Evolutionary conservation across 306 rosid species (phyloP).

Genomic region (Cercis canadensis): DNA sequence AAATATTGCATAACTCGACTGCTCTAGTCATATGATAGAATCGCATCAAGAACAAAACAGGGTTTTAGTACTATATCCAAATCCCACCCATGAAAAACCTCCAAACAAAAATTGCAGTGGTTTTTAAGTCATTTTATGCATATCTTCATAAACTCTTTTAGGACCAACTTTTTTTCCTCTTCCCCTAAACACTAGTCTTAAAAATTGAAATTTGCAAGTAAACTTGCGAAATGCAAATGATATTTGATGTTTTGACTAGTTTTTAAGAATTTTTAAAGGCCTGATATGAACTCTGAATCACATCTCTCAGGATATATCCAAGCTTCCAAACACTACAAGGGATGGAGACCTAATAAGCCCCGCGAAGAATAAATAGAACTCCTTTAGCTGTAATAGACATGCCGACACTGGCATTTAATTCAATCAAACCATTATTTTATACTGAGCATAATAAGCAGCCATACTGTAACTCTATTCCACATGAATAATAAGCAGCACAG

Average conservation of each 20-base stretch:
- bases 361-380: neutral
- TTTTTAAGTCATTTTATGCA: slow-evolving; percentile 18
- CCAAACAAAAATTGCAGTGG: neutral
- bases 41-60: neutral
- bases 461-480: neutral
- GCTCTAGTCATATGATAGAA: neutral
- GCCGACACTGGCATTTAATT: neutral
- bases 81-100: neutral
- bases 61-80: neutral
- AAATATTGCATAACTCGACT: neutral
- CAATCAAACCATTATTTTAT: neutral
- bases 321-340: no score
- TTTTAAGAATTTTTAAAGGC: no score
- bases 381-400: neutral
- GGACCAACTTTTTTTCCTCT: no score
- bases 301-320: no score
- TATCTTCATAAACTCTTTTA: no score
- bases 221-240: no score
- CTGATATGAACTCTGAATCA: no score
- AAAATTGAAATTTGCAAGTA: no score
- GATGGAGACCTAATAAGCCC: no score
- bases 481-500: neutral
- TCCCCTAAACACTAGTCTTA: no score
- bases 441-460: neutral
- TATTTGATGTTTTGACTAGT: no score